Conservation (phyloP, 306 rosid species). For the Senna tora region DNA sequence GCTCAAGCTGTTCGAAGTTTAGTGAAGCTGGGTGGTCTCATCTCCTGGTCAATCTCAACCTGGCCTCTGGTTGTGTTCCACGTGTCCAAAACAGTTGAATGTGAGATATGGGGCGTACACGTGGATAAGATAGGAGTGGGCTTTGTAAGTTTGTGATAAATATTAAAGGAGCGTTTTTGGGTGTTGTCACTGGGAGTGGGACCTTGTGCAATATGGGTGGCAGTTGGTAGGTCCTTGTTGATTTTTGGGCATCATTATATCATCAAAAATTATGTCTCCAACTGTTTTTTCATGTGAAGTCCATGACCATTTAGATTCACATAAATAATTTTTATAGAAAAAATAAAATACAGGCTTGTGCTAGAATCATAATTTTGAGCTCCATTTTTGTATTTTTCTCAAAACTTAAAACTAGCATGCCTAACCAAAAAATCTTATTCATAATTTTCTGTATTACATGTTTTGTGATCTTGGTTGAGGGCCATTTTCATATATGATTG, state of each 20-base stretch:
- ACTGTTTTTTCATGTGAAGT: background rate
- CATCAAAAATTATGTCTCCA: background rate
- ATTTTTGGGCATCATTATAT: background rate
- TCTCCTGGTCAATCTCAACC: background rate
- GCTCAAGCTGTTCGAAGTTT: background rate
- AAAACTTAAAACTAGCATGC: background rate
- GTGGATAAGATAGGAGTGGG: conserved; percentile 27
- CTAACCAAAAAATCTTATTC: too few relatives aligned
- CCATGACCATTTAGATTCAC: background rate
- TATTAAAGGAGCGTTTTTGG: background rate
- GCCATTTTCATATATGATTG: background rate
- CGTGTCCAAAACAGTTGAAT: conserved; percentile 8
- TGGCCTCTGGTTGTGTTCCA: conserved; percentile 22
- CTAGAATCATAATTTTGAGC: too few relatives aligned
- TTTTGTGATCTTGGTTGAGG: background rate
- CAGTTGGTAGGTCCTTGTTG: conserved; percentile 35
- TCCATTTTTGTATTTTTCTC: background rate
- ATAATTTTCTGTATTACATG: too few relatives aligned
- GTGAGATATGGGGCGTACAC: conserved; percentile 35
- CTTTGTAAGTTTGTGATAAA: background rate
- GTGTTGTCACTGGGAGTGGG: too few relatives aligned
- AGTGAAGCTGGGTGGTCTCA: background rate
- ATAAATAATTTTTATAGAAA: too few relatives aligned
- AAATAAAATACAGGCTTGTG: too few relatives aligned
- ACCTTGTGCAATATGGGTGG: conserved; percentile 11